Evolutionary conservation across 2,329 filamentous ascomycete species (phyloP).

Genomic region (Alternaria hordeiaustralica): DNA sequence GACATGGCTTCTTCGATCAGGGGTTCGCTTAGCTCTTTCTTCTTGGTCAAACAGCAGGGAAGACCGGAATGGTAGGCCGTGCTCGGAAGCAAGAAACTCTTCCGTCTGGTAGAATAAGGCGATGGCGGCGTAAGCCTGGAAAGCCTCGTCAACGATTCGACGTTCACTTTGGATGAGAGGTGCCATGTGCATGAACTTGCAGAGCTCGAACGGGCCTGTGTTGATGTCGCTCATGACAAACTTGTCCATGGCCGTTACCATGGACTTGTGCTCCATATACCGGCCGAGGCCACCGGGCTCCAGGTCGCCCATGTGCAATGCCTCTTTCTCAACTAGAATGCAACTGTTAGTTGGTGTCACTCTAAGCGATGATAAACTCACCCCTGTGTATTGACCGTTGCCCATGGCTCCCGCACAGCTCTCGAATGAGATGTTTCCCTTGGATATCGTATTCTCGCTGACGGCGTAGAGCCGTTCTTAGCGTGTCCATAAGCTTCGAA

Average conservation of each 20-base stretch:
- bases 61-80: slow-evolving; percentile 44
- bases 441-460: slow-evolving; percentile 1
- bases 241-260: slow-evolving; percentile 43
- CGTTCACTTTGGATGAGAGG: slow-evolving; percentile 24
- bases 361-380: slow-evolving; percentile 16
- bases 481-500: slow-evolving; percentile 19
- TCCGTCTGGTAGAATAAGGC: slow-evolving; percentile 30
- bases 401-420: slow-evolving; percentile 38
- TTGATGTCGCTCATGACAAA: slow-evolving; percentile 25
- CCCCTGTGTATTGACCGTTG: slow-evolving; percentile 45
- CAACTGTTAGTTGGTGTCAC: not conserved
- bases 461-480: slow-evolving; percentile 19
- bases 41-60: slow-evolving; percentile 50
- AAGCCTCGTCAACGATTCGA: slow-evolving; percentile 30
- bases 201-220: slow-evolving; percentile 30
- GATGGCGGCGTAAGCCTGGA: slow-evolving; percentile 31
- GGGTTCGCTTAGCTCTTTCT: slow-evolving; percentile 49
- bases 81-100: slow-evolving; percentile 46
- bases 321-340: slow-evolving; percentile 50
- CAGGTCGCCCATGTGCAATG: slow-evolving; percentile 55
- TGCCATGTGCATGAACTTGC: slow-evolving; percentile 27
- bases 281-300: slow-evolving; percentile 49
- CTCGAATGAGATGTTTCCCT: slow-evolving; percentile 17
- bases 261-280: slow-evolving; percentile 48
- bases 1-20: slow-evolving; percentile 48